Evolutionary conservation across 2,329 filamentous ascomycete genomes (phyloP), one percentile per base, ranked within the genome.

Genomic region (Cladosporium sp.): DNA sequence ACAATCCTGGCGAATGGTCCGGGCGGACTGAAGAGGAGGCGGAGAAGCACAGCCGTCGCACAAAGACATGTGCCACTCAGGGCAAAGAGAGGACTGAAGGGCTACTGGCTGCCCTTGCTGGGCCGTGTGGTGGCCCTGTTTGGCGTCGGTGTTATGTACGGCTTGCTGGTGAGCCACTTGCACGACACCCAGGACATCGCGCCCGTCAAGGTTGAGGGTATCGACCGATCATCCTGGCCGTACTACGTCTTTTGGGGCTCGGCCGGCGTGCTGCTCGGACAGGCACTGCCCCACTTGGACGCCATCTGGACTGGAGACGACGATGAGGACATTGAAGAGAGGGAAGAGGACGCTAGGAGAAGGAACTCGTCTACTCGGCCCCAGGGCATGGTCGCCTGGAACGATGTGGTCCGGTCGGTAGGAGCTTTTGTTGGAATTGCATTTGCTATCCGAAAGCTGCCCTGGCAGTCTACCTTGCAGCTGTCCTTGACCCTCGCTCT

Each of bases 401-500:
- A 87, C 52, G 78, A 83, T 38, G 80, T 83, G 37, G 82, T 87
- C 9, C 74, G 85, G 55, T 84, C 83, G 54, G 78, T 88, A 38
- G 84, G 84, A 11, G 84, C 83, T 2, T 87, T 88, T 70, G 77
- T 87, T 7, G 85, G 85, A 14, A 84, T 89, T 68, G 84, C 84
- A 4, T 88, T 86, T 70, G 85, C 85, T 31, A 95, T 98, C 75
- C 85, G 93, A 59, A 89, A 87, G 69, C 81, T 96, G 9, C 87
- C 89, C 1, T 98, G 93, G 93, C 81, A 91, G 62, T 96, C 91
- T 8, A 93, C 90, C 1, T 82, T 95, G n/a, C 93, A 98, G 70
- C 84, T 95, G 16, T 95, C 91, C 1, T 71, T 95, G 22, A 93
- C 91, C 1, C 83, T 98, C 45, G 88, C 90, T 18, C 82, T 97